These are phyloP conservation scores for Helianthus annuus DNA, from an alignment of 129 eudicot genomes.

Conservation along the genomic window HanXRQr2.0-SUNRISE NC_035435.2:148972468-148972967, in stretches of 20 bases:
- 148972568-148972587: conserved; percentile 26
- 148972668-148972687: conserved; percentile 15
- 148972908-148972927: conserved; percentile 53
- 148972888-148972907: conserved; percentile 47
- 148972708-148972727: conserved; percentile 55
- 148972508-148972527: conserved; percentile 40
- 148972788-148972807: conserved; percentile 44
- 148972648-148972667: conserved; percentile 14
- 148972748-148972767: conserved; percentile 48
- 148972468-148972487: conserved; percentile 33
- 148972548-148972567: neutral
- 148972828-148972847: conserved; percentile 47
- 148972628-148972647: conserved; percentile 26
- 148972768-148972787: conserved; percentile 41
- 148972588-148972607: conserved; percentile 34
- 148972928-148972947: conserved; percentile 55
- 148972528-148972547: conserved; percentile 48
- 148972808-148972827: conserved; percentile 47
- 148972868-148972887: conserved; percentile 59
- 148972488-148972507: conserved; percentile 20
- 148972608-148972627: conserved; percentile 24
- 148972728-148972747: conserved; percentile 39
- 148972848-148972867: conserved; percentile 42
- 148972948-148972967: conserved; percentile 29
- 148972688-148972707: conserved; percentile 55